Percentiles rank a stretch among this genome's conserved stretches.
These are phyloP conservation scores for Talaromyces sp. DNA, from an alignment of 2,329 filamentous ascomycete species.

Conservation along the genomic window DNA sequence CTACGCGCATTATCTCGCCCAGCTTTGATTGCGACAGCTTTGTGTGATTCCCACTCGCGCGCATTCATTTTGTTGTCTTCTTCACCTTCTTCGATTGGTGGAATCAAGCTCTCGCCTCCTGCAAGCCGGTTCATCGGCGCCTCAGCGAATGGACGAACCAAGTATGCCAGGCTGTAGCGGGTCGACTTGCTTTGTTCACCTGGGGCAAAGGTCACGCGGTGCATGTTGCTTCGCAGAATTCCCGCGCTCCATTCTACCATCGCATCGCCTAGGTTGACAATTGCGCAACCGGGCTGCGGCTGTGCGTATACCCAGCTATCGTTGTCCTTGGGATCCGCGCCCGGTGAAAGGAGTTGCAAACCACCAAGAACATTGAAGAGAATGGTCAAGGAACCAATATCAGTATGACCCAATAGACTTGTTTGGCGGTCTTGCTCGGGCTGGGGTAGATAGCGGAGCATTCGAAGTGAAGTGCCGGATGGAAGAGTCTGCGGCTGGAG, in stretches of 20 bases:
- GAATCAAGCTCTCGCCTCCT: constrained; percentile 2
- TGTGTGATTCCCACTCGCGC: constrained; percentile 4
- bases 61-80: constrained; percentile 5
- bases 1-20: constrained; percentile 2
- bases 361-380: constrained; percentile 4
- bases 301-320: constrained; percentile 1
- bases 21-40: background rate
- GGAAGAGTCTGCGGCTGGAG: background rate
- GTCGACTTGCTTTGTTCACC: constrained; percentile 1
- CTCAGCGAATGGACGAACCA: background rate
- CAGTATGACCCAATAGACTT: constrained; percentile 4
- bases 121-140: constrained; percentile 4
- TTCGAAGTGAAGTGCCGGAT: background rate
- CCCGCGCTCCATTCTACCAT: constrained; percentile 8
- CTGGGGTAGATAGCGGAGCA: constrained; percentile 3
- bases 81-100: background rate
- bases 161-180: constrained; percentile 6
- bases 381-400: constrained; percentile 4
- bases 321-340: constrained; percentile 1
- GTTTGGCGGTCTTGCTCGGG: background rate
- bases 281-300: constrained; percentile 1
- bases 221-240: constrained; percentile 7
- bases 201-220: constrained; percentile 2
- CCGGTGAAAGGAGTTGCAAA: constrained; percentile 1
- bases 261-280: constrained; percentile 7